phyloP scores from a whole-genome alignment of 257 asterid genomes.

The Paulownia fortunei region DNA sequence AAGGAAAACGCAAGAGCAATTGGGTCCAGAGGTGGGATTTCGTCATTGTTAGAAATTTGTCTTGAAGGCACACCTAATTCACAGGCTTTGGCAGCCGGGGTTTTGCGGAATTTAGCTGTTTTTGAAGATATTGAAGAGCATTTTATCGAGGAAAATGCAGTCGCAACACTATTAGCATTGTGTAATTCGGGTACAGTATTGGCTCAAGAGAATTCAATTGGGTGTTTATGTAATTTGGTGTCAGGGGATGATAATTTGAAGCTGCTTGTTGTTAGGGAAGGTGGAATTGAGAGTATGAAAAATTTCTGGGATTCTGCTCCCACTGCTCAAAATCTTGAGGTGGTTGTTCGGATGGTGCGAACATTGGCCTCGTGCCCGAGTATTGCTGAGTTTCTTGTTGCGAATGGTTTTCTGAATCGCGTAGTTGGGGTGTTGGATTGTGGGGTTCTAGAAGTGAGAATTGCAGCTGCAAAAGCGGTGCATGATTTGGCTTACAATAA shows the following conservation, averaged over 20 bases:
- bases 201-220: conserved; percentile 81
- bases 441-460: conserved; percentile 63
- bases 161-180: conserved; percentile 48
- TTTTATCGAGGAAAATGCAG: conserved; percentile 73
- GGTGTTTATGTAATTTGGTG: conserved; percentile 74
- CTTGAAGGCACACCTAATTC: conserved; percentile 80
- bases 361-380: conserved; percentile 60
- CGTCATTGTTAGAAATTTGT: conserved; percentile 76
- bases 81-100: conserved; percentile 88
- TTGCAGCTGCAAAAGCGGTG: conserved; percentile 67
- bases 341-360: conserved; percentile 61
- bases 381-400: conserved; percentile 63
- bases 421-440: conserved; percentile 54
- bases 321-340: conserved; percentile 57
- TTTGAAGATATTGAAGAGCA: conserved; percentile 65
- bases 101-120: conserved; percentile 58
- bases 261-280: conserved; percentile 66
- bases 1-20: conserved; percentile 94
- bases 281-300: conserved; percentile 66
- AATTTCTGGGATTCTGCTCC: conserved; percentile 74
- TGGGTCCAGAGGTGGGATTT: conserved; percentile 90
- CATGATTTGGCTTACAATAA: conserved; percentile 59
- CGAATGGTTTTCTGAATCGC: conserved; percentile 55
- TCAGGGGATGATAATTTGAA: conserved; percentile 57
- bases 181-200: conserved; percentile 71